These are phyloP conservation scores for Cordyceps cateniannulata DNA, from an alignment of 2,329 filamentous ascomycete species.

Conservation along the genomic window DNA sequence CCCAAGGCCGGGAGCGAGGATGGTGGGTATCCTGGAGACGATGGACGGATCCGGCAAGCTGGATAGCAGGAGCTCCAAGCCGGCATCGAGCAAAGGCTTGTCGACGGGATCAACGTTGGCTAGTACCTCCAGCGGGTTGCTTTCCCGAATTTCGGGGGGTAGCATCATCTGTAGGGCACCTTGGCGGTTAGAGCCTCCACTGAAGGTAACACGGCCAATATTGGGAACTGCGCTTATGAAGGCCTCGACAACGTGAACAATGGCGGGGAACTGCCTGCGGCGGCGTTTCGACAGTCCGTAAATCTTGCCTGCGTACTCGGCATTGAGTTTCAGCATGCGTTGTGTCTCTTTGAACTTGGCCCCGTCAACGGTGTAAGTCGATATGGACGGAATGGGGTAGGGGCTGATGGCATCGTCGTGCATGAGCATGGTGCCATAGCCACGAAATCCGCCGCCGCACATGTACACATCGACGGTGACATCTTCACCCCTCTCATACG, in stretches of 20 bases:
- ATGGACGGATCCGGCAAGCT: conserved; percentile 36
- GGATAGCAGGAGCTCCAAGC: conserved; percentile 31
- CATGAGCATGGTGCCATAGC: conserved; percentile 88
- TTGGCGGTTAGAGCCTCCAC: conserved; percentile 80
- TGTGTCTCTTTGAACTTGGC: conserved; percentile 51
- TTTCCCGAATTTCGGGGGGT: conserved; percentile 48
- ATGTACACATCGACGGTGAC: conserved; percentile 66
- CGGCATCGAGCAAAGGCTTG: conserved; percentile 27
- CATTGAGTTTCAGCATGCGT: conserved; percentile 46
- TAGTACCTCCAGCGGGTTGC: conserved; percentile 53
- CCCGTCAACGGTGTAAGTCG: conserved; percentile 64
- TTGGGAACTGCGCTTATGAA: conserved; percentile 63
- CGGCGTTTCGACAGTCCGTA: conserved; percentile 77
- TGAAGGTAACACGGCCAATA: conserved; percentile 73
- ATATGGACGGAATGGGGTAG: conserved; percentile 79
- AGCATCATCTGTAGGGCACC: conserved; percentile 73
- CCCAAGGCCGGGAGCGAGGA: conserved; percentile 37
- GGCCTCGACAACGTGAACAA: conserved; percentile 71
- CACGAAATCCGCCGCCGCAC: conserved; percentile 83
- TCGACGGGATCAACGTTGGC: conserved; percentile 21
- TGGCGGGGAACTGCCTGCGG: conserved; percentile 75
- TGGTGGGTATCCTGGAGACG: conserved; percentile 30
- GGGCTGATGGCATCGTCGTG: conserved; percentile 64
- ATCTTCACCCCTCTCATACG: conserved; percentile 25
- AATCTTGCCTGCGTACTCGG: conserved; percentile 46